Conservation (phyloP, 1,284 basidiomycete species). For the Laetiporus sulphureus region DNA sequence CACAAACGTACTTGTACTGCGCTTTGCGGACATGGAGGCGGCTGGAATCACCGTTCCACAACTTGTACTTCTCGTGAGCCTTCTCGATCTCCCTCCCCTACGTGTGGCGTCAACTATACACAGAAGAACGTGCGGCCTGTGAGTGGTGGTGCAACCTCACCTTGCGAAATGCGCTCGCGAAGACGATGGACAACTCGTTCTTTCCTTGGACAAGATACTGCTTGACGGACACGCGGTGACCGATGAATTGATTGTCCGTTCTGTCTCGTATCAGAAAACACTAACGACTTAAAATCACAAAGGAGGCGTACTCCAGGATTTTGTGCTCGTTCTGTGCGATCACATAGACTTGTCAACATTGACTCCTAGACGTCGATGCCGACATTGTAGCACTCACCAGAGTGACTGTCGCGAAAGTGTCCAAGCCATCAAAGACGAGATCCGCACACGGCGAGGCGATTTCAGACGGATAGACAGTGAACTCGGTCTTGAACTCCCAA, state of each 20-base stretch:
- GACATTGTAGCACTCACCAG: constrained; percentile 42
- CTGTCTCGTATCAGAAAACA: constrained; percentile 24
- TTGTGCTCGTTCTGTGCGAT: constrained; percentile 57
- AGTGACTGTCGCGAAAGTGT: constrained; percentile 72
- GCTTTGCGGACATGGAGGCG: constrained; percentile 85
- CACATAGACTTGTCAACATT: background rate
- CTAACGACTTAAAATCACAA: background rate
- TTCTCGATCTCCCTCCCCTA: constrained; percentile 65
- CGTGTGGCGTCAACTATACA: background rate
- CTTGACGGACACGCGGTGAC: constrained; percentile 58
- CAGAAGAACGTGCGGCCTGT: background rate
- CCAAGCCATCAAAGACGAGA: constrained; percentile 82
- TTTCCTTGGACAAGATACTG: constrained; percentile 42
- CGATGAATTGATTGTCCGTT: constrained; percentile 74
- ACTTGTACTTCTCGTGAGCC: constrained; percentile 46
- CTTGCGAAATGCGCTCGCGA: constrained; percentile 72
- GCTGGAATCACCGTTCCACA: constrained; percentile 87
- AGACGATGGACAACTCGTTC: constrained; percentile 68
- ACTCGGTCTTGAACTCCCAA: constrained; percentile 78
- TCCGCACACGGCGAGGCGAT: constrained; percentile 48
- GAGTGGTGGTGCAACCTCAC: constrained; percentile 26
- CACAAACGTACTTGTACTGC: constrained; percentile 64
- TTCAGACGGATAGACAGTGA: constrained; percentile 46
- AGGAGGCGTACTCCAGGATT: constrained; percentile 50
- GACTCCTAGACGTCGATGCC: background rate